These are phyloP conservation scores for Akanthomyces dipterigenus DNA, from an alignment of 2,329 filamentous ascomycete genomes.

Conservation along the genomic window DNA sequence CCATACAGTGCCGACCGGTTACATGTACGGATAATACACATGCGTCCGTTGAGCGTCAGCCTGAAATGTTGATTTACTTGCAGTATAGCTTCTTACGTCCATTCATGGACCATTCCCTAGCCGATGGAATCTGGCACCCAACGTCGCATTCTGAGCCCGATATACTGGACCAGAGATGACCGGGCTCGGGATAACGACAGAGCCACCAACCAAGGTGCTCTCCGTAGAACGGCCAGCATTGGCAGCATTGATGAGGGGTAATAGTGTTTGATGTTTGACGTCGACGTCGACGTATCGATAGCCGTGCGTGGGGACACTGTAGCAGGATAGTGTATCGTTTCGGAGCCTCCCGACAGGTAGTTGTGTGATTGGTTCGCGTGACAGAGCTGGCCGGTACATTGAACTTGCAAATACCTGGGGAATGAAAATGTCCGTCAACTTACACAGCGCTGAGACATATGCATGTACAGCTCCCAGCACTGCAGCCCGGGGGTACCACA, in stretches of 20 bases:
- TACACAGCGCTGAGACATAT: too few relatives aligned
- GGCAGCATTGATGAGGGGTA: background rate
- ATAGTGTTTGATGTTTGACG: conserved; percentile 5
- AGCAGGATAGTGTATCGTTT: background rate
- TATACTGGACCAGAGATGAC: too few relatives aligned
- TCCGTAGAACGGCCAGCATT: background rate
- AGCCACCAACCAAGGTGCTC: background rate
- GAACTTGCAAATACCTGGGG: background rate
- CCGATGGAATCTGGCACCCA: too few relatives aligned
- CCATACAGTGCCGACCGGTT: too few relatives aligned
- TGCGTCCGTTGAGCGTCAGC: too few relatives aligned
- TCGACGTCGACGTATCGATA: background rate
- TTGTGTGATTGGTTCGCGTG: background rate
- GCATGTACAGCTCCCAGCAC: too few relatives aligned
- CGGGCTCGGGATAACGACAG: background rate
- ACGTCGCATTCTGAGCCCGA: too few relatives aligned
- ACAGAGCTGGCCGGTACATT: background rate
- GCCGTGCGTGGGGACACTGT: conserved; percentile 6
- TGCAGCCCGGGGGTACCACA: too few relatives aligned
- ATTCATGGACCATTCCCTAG: too few relatives aligned
- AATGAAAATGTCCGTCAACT: background rate
- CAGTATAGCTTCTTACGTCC: too few relatives aligned
- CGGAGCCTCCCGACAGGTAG: background rate
- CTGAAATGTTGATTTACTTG: too few relatives aligned
- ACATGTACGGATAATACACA: too few relatives aligned